phyloP scores from a whole-genome alignment of 1,284 basidiomycete genomes.

The Cronartium quercuum region DNA sequence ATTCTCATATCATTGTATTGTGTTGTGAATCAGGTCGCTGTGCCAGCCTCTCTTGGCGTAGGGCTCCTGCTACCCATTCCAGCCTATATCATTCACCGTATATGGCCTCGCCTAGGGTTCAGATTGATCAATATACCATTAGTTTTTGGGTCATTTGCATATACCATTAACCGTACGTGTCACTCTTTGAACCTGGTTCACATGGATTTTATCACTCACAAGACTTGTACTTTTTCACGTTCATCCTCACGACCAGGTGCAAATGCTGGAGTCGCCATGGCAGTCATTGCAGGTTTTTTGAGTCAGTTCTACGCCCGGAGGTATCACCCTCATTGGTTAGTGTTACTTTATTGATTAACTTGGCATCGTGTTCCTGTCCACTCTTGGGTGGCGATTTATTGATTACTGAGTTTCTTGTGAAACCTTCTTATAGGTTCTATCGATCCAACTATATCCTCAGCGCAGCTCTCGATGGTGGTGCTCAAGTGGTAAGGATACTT shows the following conservation, averaged over 20 bases:
- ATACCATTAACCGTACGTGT: conserved; percentile 17
- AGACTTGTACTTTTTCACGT: background rate
- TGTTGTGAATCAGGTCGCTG: conserved; percentile 11
- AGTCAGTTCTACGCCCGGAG: conserved; percentile 31
- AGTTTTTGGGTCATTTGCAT: conserved; percentile 26
- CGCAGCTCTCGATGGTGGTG: conserved; percentile 32
- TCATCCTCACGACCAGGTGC: background rate
- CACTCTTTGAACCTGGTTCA: background rate
- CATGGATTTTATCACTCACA: background rate
- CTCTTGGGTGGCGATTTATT: background rate
- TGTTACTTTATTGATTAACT: background rate
- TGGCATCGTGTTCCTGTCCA: background rate
- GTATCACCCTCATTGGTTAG: conserved; percentile 32
- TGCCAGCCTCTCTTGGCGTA: conserved; percentile 15
- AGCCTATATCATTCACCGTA: conserved; percentile 6
- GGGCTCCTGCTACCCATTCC: conserved; percentile 27
- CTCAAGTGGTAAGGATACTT: conserved; percentile 25
- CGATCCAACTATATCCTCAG: conserved; percentile 32
- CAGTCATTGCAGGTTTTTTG: conserved; percentile 21
- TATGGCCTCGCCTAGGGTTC: conserved; percentile 6
- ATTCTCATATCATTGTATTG: no score
- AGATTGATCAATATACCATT: conserved; percentile 30
- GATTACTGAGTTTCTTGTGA: no score
- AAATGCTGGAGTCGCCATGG: conserved; percentile 19
- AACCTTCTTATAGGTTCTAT: conserved; percentile 8